Base-by-base conservation (phyloP, 1,284 basidiomycete genomes). In the Trametes sp. region DNA sequence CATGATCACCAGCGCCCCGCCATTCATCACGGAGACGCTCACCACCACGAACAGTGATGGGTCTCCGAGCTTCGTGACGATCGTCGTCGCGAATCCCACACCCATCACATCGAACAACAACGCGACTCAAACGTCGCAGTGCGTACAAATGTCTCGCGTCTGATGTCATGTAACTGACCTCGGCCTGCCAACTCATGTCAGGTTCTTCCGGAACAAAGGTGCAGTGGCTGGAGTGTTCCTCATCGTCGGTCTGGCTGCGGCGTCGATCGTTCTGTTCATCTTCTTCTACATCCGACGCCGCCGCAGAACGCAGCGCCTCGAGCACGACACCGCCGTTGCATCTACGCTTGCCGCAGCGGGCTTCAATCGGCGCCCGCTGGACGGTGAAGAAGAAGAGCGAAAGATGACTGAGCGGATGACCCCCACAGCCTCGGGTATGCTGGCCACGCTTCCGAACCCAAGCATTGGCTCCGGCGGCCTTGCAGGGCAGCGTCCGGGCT, bases 161-260 rank as follows among this genome's bases (percentile, higher is more conserved):
- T 33, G 46, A 44, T n/a, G n/a, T 44, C 21, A 36, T 36, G 42
- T 21, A 28, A 33, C 41, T 2, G 26, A 26, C 1, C 14, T 8
- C n/a, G n/a, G 14, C n/a, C 24, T 55, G 24, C 55, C 48, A 14
- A 24, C 35, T 36, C 56, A 64, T 2, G 23, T 11, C 69, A 92
- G 89, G 60, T 93, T 93, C 75, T 92, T 93, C 76, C 71, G 75
- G 29, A 87, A 92, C 70, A 89, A 87, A 38, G 90, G 89, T 24
- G 91, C 90, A 14, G 91, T 93, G 4, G 86, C 86, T 7, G 92
- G 87, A 49, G 89, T 92, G 24, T 93, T 93, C 70, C 82, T 90
- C 41, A 84, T 93, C 33, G 89, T 92, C 13, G 92, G 90, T 38
- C 81, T 93, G 26, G 87, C 90, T 13, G 83, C 81, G 6, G 86